These are phyloP conservation scores for Penicillium sp. DNA, from an alignment of 2,329 filamentous ascomycete species.

Conservation along the genomic window DNA sequence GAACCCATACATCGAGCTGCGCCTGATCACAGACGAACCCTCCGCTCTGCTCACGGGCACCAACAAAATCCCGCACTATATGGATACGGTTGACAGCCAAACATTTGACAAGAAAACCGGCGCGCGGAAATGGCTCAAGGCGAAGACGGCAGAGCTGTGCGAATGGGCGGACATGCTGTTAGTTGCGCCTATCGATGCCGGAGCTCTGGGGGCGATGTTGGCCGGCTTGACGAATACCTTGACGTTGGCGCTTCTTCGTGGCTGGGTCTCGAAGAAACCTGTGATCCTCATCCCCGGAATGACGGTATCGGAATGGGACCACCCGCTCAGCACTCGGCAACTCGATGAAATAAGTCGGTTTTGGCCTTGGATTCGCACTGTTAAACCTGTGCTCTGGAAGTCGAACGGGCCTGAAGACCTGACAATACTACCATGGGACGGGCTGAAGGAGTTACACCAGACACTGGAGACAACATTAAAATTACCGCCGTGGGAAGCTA, in stretches of 20 bases:
- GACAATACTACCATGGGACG: slow-evolving; percentile 53
- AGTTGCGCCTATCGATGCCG: slow-evolving; percentile 79
- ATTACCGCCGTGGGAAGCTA: slow-evolving; percentile 21
- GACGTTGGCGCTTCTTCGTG: slow-evolving; percentile 74
- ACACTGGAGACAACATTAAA: slow-evolving; percentile 36
- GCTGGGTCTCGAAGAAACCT: slow-evolving; percentile 84
- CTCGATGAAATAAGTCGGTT: slow-evolving; percentile 77
- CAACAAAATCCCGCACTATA: slow-evolving; percentile 43
- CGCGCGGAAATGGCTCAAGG: slow-evolving; percentile 42
- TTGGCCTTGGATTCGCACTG: slow-evolving; percentile 82
- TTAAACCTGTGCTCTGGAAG: slow-evolving; percentile 79
- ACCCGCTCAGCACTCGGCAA: slow-evolving; percentile 84
- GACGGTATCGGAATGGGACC: slow-evolving; percentile 86
- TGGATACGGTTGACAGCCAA: slow-evolving; percentile 42
- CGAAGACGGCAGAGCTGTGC: slow-evolving; percentile 62
- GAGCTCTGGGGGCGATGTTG: slow-evolving; percentile 83
- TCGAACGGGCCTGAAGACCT: slow-evolving; percentile 61
- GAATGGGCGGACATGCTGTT: slow-evolving; percentile 87
- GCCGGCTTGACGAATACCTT: slow-evolving; percentile 79
- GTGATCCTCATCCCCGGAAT: slow-evolving; percentile 84
- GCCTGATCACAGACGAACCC: slow-evolving; percentile 44
- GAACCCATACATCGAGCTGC: slow-evolving; percentile 42
- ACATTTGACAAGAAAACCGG: slow-evolving; percentile 42
- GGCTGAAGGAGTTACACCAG: slow-evolving; percentile 36
- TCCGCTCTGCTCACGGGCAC: slow-evolving; percentile 38